phyloP scores from a whole-genome alignment of 2,329 filamentous ascomycete genomes.

The Aspergillus fumigatiaffinis region DNA sequence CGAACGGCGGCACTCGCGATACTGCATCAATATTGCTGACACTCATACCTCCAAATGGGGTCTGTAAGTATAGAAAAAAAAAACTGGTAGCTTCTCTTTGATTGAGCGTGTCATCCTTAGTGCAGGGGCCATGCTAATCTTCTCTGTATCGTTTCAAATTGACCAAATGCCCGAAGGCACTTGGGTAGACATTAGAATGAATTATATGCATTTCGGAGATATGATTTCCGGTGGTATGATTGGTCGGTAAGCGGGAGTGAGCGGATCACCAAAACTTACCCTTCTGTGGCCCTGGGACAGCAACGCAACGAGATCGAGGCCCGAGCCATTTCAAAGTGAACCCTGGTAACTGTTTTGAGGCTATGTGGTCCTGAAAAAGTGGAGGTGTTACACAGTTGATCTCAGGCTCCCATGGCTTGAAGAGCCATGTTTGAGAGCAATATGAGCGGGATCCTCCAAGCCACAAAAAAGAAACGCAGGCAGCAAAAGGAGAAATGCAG shows the following conservation, averaged over 20 bases:
- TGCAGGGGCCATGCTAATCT: constrained; percentile 79
- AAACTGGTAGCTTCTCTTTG: constrained; percentile 72
- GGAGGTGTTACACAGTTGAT: neutral
- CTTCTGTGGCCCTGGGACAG: neutral
- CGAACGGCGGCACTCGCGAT: constrained; percentile 3
- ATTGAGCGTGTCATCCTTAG: constrained; percentile 93
- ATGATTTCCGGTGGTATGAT: neutral
- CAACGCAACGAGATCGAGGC: neutral
- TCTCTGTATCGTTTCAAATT: constrained; percentile 69
- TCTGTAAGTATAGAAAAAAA: constrained; percentile 47
- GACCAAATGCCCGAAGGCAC: constrained; percentile 55
- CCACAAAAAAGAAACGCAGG: neutral
- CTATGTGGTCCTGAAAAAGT: neutral
- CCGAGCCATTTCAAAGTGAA: neutral
- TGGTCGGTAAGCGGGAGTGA: constrained; percentile 1
- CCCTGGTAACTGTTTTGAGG: neutral
- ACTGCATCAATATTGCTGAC: neutral
- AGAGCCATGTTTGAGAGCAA: neutral
- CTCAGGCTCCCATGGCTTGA: neutral
- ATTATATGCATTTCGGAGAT: constrained; percentile 16
- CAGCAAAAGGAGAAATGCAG: neutral
- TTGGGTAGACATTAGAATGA: constrained; percentile 5
- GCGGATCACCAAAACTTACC: neutral
- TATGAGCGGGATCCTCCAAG: neutral
- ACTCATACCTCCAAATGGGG: constrained; percentile 12